These are phyloP conservation scores for Dalbergia oliveri DNA, from an alignment of 306 rosid species.

Conservation along the genomic window DNA sequence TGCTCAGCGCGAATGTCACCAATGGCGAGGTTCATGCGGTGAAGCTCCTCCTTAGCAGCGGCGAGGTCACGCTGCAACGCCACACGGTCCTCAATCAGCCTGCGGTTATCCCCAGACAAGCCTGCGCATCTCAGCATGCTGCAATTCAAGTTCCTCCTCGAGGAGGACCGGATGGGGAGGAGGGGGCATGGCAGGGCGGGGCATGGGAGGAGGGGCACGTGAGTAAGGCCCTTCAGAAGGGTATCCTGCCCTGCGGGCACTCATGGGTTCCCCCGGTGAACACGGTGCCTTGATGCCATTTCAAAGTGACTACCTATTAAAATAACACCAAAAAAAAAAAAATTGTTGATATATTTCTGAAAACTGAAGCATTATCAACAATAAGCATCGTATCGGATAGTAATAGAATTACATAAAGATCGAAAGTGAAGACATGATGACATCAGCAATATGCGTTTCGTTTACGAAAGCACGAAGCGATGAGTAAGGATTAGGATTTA, in stretches of 20 bases:
- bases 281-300: constrained; percentile 77
- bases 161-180: constrained; percentile 78
- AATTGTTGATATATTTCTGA: constrained; percentile 7
- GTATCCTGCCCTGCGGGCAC: constrained; percentile 73
- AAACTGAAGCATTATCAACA: constrained; percentile 1
- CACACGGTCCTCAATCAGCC: constrained; percentile 75
- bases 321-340: constrained; percentile 7
- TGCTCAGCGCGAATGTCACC: constrained; percentile 75
- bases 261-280: constrained; percentile 64
- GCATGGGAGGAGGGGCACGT: constrained; percentile 70
- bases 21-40: constrained; percentile 76
- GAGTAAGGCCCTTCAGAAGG: constrained; percentile 68
- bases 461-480: not conserved
- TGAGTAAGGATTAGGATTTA: not conserved
- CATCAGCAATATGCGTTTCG: not conserved
- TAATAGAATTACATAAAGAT: not conserved
- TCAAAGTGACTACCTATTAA: constrained; percentile 48
- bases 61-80: constrained; percentile 75
- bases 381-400: not conserved
- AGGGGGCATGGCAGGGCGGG: constrained; percentile 49
- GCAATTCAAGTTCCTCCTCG: constrained; percentile 86
- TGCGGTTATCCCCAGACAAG: constrained; percentile 74
- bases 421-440: too few species aligned
- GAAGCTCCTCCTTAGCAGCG: constrained; percentile 81
- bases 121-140: constrained; percentile 70